Conservation (phyloP, 345 rosid species). For the Melaleuca quinquenervia region DNA sequence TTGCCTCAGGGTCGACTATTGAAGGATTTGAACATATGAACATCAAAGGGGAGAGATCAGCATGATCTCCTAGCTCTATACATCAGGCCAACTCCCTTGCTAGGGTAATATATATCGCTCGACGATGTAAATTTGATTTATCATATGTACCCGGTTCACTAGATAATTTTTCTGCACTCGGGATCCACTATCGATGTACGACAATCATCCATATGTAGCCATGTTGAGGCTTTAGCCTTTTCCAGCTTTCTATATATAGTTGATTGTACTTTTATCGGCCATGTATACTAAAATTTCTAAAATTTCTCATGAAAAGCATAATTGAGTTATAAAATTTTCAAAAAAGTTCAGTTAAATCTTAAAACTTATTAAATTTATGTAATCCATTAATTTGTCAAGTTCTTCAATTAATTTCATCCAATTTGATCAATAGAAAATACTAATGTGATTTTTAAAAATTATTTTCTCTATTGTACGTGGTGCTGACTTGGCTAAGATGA, state of each 20-base stretch:
- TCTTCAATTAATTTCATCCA: too few relatives aligned
- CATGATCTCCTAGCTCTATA: neutral
- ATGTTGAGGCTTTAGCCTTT: neutral
- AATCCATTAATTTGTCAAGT: too few relatives aligned
- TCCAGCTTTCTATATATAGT: neutral
- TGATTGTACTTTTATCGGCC: neutral
- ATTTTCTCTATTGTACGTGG: too few relatives aligned
- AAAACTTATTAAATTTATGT: too few relatives aligned
- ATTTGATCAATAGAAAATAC: too few relatives aligned
- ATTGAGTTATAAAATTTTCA: too few relatives aligned
- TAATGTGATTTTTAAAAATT: too few relatives aligned
- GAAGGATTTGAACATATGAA: neutral
- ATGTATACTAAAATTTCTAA: too few relatives aligned
- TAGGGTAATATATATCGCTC: neutral
- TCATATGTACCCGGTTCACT: accelerated
- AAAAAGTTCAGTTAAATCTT: too few relatives aligned
- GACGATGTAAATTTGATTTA: neutral
- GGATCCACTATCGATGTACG: neutral
- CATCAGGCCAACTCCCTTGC: neutral
- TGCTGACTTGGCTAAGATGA: too few relatives aligned
- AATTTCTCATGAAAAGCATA: too few relatives aligned
- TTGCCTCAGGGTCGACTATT: neutral
- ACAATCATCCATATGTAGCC: neutral
- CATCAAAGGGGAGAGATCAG: neutral
- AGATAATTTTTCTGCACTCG: neutral